Evolutionary conservation across 805 yeast genomes (phyloP).

Genomic region (Sungouiella thailandica): DNA sequence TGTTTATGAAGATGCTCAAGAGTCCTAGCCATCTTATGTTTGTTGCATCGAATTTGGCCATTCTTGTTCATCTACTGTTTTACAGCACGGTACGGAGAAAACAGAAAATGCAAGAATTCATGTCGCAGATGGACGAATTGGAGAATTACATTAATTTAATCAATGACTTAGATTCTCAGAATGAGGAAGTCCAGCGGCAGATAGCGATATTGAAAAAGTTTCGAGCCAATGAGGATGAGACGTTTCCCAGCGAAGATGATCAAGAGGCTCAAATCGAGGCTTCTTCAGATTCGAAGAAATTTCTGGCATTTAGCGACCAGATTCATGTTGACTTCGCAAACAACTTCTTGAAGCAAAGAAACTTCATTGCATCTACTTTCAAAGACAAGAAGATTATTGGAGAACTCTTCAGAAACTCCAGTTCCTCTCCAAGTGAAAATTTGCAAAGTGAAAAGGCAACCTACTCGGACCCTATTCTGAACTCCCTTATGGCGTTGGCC

Average conservation of each 20-base stretch:
- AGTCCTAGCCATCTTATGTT: slow-evolving; percentile 15
- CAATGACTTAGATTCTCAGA: slow-evolving; percentile 10
- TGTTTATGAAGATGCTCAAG: slow-evolving; percentile 9
- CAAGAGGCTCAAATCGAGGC: background rate
- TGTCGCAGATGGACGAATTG: slow-evolving; percentile 10
- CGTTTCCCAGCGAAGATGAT: background rate
- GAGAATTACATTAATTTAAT: slow-evolving; percentile 12
- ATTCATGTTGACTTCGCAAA: slow-evolving; percentile 5
- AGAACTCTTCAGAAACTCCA: slow-evolving; percentile 5
- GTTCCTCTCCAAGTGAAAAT: background rate
- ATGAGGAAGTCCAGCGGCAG: slow-evolving; percentile 7
- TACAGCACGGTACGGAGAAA: slow-evolving; percentile 7
- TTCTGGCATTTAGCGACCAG: no score
- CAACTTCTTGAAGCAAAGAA: slow-evolving; percentile 11
- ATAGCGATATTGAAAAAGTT: slow-evolving; percentile 6
- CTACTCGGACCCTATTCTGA: slow-evolving; percentile 7
- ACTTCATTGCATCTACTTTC: slow-evolving; percentile 8
- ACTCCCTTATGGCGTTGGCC: slow-evolving; percentile 19
- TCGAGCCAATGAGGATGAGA: background rate
- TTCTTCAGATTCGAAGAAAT: background rate
- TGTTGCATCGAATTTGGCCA: slow-evolving; percentile 14
- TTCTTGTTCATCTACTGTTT: slow-evolving; percentile 12
- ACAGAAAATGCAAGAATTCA: slow-evolving; percentile 6
- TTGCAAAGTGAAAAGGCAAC: background rate
- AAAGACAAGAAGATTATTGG: slow-evolving; percentile 7